A percentile compares a stretch with the other conserved stretches of the same genome.
Conservation (phyloP, 1,284 basidiomycete species). For the Trichosporon coremiiforme region DNA sequence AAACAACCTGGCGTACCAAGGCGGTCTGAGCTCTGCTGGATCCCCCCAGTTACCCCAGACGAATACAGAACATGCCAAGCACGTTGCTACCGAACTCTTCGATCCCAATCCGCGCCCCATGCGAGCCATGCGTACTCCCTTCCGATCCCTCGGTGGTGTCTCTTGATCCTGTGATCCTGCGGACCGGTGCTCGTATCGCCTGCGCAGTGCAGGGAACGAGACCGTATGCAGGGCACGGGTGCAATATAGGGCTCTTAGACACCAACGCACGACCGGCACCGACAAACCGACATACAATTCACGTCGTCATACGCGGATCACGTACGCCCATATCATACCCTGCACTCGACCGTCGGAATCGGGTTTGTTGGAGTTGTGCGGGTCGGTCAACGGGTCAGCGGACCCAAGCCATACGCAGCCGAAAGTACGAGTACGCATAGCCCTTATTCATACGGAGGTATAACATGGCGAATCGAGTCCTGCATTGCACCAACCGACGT, state of each 20-base stretch:
- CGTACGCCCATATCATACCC: background rate
- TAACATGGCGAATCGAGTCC: slow-evolving; percentile 4
- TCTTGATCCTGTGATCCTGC: background rate
- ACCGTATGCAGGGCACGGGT: background rate
- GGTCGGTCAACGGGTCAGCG: background rate
- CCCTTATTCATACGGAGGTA: background rate
- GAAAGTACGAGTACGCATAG: background rate
- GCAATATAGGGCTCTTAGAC: background rate
- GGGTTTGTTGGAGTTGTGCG: background rate
- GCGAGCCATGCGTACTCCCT: slow-evolving; percentile 1
- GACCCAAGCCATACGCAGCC: background rate
- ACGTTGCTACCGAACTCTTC: background rate
- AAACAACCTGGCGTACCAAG: background rate
- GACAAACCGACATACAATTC: background rate
- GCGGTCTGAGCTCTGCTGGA: background rate
- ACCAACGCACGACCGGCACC: background rate
- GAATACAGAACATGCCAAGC: background rate
- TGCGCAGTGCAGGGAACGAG: background rate
- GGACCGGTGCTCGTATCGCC: background rate
- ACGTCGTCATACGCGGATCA: slow-evolving; percentile 1
- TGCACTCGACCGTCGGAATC: background rate
- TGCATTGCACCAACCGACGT: background rate
- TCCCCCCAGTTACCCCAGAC: background rate
- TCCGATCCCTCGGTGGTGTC: background rate
- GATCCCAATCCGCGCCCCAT: background rate